phyloP scores from a whole-genome alignment of 176 grass and related monocot species.

The Poa annua region DNA sequence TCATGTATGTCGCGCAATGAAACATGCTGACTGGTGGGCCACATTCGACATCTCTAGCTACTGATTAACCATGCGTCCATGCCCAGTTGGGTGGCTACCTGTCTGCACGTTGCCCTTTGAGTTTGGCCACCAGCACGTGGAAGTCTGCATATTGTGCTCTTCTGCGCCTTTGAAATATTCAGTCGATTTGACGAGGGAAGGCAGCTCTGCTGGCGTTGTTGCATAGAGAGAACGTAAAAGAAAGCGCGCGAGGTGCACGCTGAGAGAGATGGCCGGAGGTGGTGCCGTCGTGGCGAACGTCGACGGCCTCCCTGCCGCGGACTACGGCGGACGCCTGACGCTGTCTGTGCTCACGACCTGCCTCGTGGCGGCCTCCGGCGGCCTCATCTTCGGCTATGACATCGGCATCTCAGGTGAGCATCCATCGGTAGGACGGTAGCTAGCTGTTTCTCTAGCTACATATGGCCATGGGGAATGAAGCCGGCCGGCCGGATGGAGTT shows the following conservation, averaged over 20 bases:
- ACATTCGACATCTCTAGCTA: neutral
- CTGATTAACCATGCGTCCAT: neutral
- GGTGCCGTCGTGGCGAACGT: constrained; percentile 2
- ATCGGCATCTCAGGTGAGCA: constrained; percentile 80
- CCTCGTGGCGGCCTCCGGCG: constrained; percentile 83
- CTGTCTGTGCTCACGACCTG: constrained; percentile 65
- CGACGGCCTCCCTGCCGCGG: neutral
- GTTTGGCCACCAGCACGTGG: neutral
- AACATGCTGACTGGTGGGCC: constrained; percentile 9
- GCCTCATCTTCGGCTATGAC: constrained; percentile 91
- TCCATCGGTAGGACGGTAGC: neutral
- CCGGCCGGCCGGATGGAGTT: neutral
- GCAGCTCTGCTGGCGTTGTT: neutral
- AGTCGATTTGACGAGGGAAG: neutral
- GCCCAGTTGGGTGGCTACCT: constrained; percentile 26
- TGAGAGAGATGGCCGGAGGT: constrained; percentile 22
- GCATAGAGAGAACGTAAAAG: neutral
- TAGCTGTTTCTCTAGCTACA: neutral
- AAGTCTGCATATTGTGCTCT: neutral
- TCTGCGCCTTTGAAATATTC: neutral
- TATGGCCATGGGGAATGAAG: too few species aligned
- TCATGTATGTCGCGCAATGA: neutral
- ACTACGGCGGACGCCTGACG: constrained; percentile 64
- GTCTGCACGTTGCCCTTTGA: constrained; percentile 11
- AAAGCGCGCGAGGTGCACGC: neutral